Evolutionary conservation across 805 yeast species (phyloP), one percentile per base, ranked within the genome.

Genomic region (Candida piceae): DNA sequence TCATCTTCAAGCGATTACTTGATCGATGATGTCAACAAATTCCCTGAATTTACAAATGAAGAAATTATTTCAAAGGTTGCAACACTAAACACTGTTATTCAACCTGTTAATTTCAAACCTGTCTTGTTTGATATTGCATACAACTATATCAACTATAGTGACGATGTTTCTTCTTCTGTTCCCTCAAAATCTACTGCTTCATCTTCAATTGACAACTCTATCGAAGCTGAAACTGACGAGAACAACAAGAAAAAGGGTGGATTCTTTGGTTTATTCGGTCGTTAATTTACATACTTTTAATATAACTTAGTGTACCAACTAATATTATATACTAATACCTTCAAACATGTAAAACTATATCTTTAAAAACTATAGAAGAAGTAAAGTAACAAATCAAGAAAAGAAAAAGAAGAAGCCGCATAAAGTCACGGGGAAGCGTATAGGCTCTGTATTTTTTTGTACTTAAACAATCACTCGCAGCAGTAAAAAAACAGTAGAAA

Each of bases 51-150:
- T 25, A 45, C 63, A 7, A 34, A 53, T 21, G 43, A 46, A 7
- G 55, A 53, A 22, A 47, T 67, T 1, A 42, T 70, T 31, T 53
- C 60, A 2, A 49, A 35, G 18, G 42, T 63, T 34, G 62, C 57
- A 3, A 50, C 59, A 35, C 41, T 64, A 15, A 50, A 55, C 4
- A 51, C 58, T 10, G 34, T 42, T n/a, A 33, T 87, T 28, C 65
- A 63, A 44, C 84, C 94, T 1, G 76, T 84, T 2, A 71, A 78
- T 36, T 75, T 81, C 39, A 90, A 93, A 61, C 96, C 98, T 0
- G 95, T 88, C 8, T 72, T 89, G 52, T 93, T 87, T 52, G 98
- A 90, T 57, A 68, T 86, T 46, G 97, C 95, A 0, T 89, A 70
- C 67, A 89, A 88, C 57, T 88, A 84, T 53, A 72, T 89, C 36